Base-by-base conservation (phyloP, 2,329 filamentous ascomycete genomes). In the Colletotrichum tofieldiae region DNA sequence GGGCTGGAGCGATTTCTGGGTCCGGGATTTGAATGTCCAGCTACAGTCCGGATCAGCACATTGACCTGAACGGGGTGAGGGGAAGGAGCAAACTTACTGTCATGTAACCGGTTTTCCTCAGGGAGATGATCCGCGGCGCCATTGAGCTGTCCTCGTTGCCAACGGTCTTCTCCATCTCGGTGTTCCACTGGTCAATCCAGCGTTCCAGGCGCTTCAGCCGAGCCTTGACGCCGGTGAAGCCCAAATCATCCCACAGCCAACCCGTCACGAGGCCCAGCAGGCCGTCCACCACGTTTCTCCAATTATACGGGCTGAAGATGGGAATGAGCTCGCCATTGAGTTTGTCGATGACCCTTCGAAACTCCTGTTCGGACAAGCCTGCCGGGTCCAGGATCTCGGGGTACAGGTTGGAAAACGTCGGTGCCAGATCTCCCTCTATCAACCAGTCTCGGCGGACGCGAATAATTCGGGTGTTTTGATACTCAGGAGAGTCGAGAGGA, bases 201-300 rank as follows among this genome's bases (percentile, higher is more conserved):
- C 81, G 82, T 82, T 99, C 96, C 23, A 98, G 84, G 12, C 84
- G 87, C 67, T 87, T 88, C 56, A 98, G 81, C 67, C 92, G 88
- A 29, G 86, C 85, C 84, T 98, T 98, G 71, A 93, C 89, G 11
- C 88, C 91, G 4, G 93, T 93, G 45, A 94, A 83, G 1, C 96
- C 95, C 29, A 96, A 77, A 79, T 98, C 96, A 71, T 99, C 96
- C 94, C 95, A 98, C 43, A 98, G 78, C 94, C 95, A 99, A 29
- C 96, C 94, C 0, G 96, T 98, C 43, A 95, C 82, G 5, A 97
- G 86, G 2, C 96, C 95, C 76, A 98, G 80, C 14, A 94, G 81
- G 16, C 91, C 90, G 81, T 99, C 96, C 0, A 98, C 75, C 78
- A 95, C 90, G 76, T 97, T 97, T 62, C 94, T 87, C 77, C 89